Conservation (phyloP, 2,329 filamentous ascomycete species). For the Blastomyces parvus region DNA sequence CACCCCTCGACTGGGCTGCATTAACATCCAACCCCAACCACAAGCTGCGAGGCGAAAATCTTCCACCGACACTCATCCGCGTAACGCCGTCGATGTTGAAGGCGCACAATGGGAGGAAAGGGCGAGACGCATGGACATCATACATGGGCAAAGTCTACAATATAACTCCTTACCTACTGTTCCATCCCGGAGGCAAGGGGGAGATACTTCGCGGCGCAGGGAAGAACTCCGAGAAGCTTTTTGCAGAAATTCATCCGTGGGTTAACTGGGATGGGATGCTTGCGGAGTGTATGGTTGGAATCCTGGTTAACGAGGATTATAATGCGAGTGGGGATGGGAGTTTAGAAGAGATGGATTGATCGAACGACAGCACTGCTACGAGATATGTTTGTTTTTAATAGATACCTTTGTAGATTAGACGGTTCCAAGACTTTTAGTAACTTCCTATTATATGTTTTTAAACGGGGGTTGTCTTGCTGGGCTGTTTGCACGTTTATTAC, state of each 20-base stretch:
- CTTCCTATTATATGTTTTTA: background rate
- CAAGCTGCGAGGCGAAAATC: conserved; percentile 53
- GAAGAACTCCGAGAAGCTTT: conserved; percentile 55
- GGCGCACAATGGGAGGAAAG: conserved; percentile 68
- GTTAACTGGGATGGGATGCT: conserved; percentile 61
- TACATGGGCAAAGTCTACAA: conserved; percentile 91
- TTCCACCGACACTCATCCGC: conserved; percentile 50
- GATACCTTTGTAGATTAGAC: conserved; percentile 1
- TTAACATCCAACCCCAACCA: conserved; percentile 53
- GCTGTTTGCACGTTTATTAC: background rate
- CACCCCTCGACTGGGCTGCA: conserved; percentile 90
- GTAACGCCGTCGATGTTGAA: conserved; percentile 77
- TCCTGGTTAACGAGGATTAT: conserved; percentile 49
- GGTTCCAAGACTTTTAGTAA: background rate
- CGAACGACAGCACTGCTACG: background rate
- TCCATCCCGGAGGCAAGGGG: conserved; percentile 69
- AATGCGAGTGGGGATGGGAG: conserved; percentile 14
- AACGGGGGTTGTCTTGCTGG: background rate
- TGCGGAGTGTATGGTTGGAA: conserved; percentile 51
- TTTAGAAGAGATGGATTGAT: conserved; percentile 54
- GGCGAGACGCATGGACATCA: conserved; percentile 80
- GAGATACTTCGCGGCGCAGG: conserved; percentile 57
- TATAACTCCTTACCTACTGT: conserved; percentile 77
- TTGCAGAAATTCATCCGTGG: conserved; percentile 57
- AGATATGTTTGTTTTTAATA: background rate